These are phyloP conservation scores for Linderina pennispora DNA, from an alignment of 192 early-diverging fungal species.

Conservation along the genomic window DNA sequence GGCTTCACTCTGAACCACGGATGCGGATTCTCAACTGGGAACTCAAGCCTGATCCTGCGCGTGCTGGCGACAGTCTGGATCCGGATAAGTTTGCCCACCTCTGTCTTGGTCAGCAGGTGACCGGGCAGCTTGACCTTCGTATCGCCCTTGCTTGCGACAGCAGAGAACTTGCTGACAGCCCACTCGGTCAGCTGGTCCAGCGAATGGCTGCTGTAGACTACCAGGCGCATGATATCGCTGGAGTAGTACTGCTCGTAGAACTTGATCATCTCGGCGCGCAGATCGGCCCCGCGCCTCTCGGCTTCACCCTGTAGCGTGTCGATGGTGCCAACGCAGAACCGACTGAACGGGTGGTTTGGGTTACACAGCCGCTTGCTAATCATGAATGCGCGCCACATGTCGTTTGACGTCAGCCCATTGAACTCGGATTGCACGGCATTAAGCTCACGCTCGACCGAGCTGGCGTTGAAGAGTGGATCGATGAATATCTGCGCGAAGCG, in stretches of 20 bases:
- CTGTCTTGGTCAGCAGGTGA: slow-evolving; percentile 67
- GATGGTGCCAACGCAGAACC: slow-evolving; percentile 90
- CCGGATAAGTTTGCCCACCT: slow-evolving; percentile 66
- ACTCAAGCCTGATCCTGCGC: no score
- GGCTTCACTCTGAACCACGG: no score
- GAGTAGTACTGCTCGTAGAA: slow-evolving; percentile 90
- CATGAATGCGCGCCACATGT: slow-evolving; percentile 86
- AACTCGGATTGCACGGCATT: slow-evolving; percentile 95
- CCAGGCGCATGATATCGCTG: slow-evolving; percentile 92
- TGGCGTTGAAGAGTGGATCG: slow-evolving; percentile 76
- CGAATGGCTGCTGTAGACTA: slow-evolving; percentile 80
- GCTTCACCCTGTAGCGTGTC: slow-evolving; percentile 61
- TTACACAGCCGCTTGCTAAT: slow-evolving; percentile 74
- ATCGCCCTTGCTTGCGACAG: slow-evolving; percentile 71
- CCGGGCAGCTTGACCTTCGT: slow-evolving; percentile 60
- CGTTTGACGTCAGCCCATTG: slow-evolving; percentile 89
- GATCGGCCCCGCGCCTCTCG: slow-evolving; percentile 67
- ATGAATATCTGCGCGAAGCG: slow-evolving; percentile 55
- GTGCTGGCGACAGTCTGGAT: slow-evolving; percentile 75
- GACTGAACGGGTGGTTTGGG: slow-evolving; percentile 72
- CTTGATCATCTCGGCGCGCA: slow-evolving; percentile 78
- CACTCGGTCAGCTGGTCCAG: slow-evolving; percentile 79
- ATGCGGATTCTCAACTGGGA: no score
- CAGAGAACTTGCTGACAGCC: slow-evolving; percentile 74
- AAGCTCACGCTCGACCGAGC: slow-evolving; percentile 89